Conservation (phyloP, 768 basidiomycete genomes). For the Boletus insuetus region DNA sequence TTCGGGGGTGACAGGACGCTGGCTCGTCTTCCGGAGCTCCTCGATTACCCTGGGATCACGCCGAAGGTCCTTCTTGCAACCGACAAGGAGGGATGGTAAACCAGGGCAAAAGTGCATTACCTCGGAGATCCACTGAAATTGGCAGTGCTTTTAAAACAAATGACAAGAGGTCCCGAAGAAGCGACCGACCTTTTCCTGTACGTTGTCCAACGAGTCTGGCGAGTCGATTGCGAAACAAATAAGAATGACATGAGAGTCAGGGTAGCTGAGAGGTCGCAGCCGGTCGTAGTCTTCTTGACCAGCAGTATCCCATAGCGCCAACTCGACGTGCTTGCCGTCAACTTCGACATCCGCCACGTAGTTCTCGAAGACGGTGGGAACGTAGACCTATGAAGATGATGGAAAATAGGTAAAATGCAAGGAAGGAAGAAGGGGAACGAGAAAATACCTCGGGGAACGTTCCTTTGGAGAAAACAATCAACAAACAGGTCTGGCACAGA, state of each 20-base stretch:
- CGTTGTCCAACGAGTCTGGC: slow-evolving; percentile 98
- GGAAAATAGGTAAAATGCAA: background rate
- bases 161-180: background rate
- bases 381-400: slow-evolving; percentile 72
- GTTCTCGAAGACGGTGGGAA: slow-evolving; percentile 99
- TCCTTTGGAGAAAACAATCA: slow-evolving; percentile 96
- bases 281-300: slow-evolving; percentile 99
- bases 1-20: slow-evolving; percentile 91
- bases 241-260: slow-evolving; percentile 99
- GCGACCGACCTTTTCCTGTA: slow-evolving; percentile 91
- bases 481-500: slow-evolving; percentile 71
- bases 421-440: background rate
- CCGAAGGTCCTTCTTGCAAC: slow-evolving; percentile 98
- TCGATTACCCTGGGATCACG: slow-evolving; percentile 92
- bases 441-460: slow-evolving; percentile 85
- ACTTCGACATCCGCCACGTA: slow-evolving; percentile 99
- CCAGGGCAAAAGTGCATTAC: slow-evolving; percentile 97
- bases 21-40: slow-evolving; percentile 90
- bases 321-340: slow-evolving; percentile 96
- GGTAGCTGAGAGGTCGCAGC: slow-evolving; percentile 95
- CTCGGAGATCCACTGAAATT: slow-evolving; percentile 90
- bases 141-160: slow-evolving; percentile 5
- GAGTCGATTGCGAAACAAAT: slow-evolving; percentile 99
- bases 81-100: slow-evolving; percentile 94
- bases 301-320: slow-evolving; percentile 99